These are phyloP conservation scores for bread wheat (Triticum aestivum) DNA, from an alignment of 176 grass and related monocot genomes.

Conservation along the genomic window DNA sequence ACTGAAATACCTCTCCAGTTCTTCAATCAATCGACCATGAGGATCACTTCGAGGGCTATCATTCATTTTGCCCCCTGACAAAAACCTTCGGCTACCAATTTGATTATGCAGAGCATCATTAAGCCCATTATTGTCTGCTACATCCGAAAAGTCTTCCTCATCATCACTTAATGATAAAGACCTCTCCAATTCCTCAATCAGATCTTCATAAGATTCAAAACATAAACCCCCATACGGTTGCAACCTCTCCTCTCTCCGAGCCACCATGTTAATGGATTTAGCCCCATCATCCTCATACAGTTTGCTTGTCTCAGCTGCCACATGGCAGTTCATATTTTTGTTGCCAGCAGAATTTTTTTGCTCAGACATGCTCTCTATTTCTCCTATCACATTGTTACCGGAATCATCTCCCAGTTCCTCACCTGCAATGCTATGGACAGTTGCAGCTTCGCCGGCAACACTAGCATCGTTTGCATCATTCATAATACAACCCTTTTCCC, in stretches of 20 bases:
- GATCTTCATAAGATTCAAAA: slow-evolving; percentile 45
- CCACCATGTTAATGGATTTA: not conserved
- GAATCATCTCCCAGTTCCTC: not conserved
- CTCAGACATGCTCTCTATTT: not conserved
- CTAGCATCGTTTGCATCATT: not conserved
- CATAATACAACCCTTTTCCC: not conserved
- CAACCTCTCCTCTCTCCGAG: not conserved
- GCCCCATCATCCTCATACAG: slow-evolving; percentile 15
- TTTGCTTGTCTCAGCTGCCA: not conserved
- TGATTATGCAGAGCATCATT: slow-evolving; percentile 42
- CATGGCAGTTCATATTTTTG: not conserved
- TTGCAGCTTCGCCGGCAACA: not conserved
- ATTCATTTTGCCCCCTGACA: slow-evolving; percentile 13
- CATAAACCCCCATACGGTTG: not conserved
- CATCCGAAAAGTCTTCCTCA: slow-evolving; percentile 40
- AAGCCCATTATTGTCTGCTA: slow-evolving; percentile 29
- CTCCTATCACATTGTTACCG: not conserved
- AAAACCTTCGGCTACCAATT: slow-evolving; percentile 41
- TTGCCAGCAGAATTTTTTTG: not conserved
- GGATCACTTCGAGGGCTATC: slow-evolving; percentile 35
- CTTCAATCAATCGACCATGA: slow-evolving; percentile 53
- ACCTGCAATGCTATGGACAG: not conserved
- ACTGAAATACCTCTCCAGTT: slow-evolving; percentile 56
- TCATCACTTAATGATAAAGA: slow-evolving; percentile 51
- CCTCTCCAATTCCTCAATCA: slow-evolving; percentile 57